These are phyloP conservation scores for Diplocarpon rosae DNA, from an alignment of 2,329 filamentous ascomycete species.

Conservation along the genomic window DNA sequence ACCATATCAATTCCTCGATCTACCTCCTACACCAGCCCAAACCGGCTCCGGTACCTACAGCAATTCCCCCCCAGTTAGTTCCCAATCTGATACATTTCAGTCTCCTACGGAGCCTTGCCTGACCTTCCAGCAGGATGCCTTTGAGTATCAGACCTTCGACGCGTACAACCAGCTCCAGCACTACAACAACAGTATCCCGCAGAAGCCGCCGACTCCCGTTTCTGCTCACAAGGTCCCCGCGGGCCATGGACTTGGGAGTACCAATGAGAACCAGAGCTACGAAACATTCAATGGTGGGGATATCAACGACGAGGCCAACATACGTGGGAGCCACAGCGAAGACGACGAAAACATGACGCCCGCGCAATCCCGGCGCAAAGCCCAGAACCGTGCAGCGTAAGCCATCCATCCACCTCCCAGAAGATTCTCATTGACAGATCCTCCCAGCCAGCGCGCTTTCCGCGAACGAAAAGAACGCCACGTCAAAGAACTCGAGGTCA, in stretches of 20 bases:
- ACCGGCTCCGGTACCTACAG: slow-evolving; percentile 31
- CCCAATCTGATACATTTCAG: slow-evolving; percentile 7
- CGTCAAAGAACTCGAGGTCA: slow-evolving; percentile 84
- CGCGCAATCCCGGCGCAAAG: slow-evolving; percentile 51
- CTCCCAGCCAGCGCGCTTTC: slow-evolving; percentile 76
- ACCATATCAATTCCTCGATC: slow-evolving; percentile 37
- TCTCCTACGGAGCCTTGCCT: slow-evolving; percentile 19
- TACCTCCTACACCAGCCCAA: slow-evolving; percentile 30
- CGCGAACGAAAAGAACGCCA: slow-evolving; percentile 92
- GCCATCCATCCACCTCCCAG: slow-evolving; percentile 23
- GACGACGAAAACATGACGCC: slow-evolving; percentile 43
- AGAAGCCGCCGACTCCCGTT: slow-evolving; percentile 20
- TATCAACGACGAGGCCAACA: slow-evolving; percentile 19
- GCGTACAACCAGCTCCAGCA: slow-evolving; percentile 17
- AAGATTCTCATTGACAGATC: too few species aligned
- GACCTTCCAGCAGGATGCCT: slow-evolving; percentile 25
- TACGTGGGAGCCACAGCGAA: slow-evolving; percentile 29
- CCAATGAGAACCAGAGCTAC: slow-evolving; percentile 17
- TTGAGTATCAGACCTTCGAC: slow-evolving; percentile 25
- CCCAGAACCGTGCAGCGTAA: slow-evolving; percentile 64
- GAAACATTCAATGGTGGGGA: slow-evolving; percentile 16
- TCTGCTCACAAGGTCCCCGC: slow-evolving; percentile 21
- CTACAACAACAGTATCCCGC: slow-evolving; percentile 12
- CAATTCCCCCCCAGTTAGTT: slow-evolving; percentile 32
- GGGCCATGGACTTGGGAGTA: slow-evolving; percentile 3